phyloP scores from a whole-genome alignment of 2,329 filamentous ascomycete genomes.

The Fusarium algeriense region DNA sequence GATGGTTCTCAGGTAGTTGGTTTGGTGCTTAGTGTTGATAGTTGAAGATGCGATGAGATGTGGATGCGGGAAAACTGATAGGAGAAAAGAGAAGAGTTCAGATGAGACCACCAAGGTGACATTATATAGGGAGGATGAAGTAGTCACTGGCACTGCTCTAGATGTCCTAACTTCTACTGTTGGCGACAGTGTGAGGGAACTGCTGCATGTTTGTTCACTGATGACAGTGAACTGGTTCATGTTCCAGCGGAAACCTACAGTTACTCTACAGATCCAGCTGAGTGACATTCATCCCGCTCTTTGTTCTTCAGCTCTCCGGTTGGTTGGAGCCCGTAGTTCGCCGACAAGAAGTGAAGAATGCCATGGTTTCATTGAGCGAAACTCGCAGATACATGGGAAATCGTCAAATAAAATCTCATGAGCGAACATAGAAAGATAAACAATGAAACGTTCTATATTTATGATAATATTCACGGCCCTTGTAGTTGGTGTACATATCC shows the following conservation, averaged over 20 bases:
- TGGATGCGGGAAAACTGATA: no score
- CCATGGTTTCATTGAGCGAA: no score
- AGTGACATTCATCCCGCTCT: fast-evolving
- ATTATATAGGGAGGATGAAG: neutral
- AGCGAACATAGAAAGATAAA: no score
- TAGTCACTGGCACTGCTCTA: neutral
- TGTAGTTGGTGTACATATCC: neutral
- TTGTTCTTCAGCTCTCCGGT: neutral
- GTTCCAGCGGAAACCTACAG: neutral
- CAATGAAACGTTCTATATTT: no score
- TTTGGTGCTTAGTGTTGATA: no score
- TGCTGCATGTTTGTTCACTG: fast-evolving
- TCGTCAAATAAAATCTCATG: no score
- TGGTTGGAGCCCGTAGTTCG: neutral
- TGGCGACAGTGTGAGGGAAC: neutral
- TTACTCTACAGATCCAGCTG: fast-evolving
- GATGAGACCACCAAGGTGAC: neutral
- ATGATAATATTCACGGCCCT: neutral
- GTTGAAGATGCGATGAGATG: no score
- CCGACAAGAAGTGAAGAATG: neutral
- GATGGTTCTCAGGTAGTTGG: no score
- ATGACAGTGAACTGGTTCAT: neutral
- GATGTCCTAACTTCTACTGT: neutral
- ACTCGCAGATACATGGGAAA: no score
- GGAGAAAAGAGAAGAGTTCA: neutral